phyloP scores from a whole-genome alignment of 257 asterid genomes.

The Solanum stenotomum region DNA sequence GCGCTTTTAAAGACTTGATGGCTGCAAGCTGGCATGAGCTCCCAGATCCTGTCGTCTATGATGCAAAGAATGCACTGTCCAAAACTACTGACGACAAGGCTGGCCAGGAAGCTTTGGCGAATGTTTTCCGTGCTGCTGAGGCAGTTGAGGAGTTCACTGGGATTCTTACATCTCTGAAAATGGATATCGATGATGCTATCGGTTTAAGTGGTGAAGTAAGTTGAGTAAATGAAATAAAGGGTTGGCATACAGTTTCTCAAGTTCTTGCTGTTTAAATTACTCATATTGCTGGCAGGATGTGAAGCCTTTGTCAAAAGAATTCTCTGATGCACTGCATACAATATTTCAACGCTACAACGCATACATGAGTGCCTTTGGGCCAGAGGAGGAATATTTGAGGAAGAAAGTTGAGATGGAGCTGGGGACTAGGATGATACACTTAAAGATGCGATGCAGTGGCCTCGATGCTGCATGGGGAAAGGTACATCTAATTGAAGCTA shows the following conservation, averaged over 20 bases:
- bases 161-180: constrained; percentile 60
- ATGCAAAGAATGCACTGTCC: constrained; percentile 54
- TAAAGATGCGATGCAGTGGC: constrained; percentile 98
- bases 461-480: constrained; percentile 90
- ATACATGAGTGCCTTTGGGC: constrained; percentile 78
- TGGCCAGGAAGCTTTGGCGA: constrained; percentile 63
- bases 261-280: constrained; percentile 9
- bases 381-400: constrained; percentile 75
- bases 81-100: constrained; percentile 69
- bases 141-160: constrained; percentile 91
- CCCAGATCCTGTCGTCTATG: constrained; percentile 49
- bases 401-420: constrained; percentile 91
- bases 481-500: constrained; percentile 34
- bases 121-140: constrained; percentile 80
- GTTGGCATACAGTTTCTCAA: neutral
- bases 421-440: constrained; percentile 83
- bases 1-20: constrained; percentile 80
- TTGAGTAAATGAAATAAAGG: neutral
- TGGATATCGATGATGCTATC: constrained; percentile 82
- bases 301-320: constrained; percentile 71
- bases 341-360: constrained; percentile 54
- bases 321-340: constrained; percentile 54
- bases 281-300: constrained; percentile 48
- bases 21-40: constrained; percentile 77
- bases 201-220: constrained; percentile 91